phyloP scores from a whole-genome alignment of 169 alveolate species.

The Cryptosporidium parvum region DNA sequence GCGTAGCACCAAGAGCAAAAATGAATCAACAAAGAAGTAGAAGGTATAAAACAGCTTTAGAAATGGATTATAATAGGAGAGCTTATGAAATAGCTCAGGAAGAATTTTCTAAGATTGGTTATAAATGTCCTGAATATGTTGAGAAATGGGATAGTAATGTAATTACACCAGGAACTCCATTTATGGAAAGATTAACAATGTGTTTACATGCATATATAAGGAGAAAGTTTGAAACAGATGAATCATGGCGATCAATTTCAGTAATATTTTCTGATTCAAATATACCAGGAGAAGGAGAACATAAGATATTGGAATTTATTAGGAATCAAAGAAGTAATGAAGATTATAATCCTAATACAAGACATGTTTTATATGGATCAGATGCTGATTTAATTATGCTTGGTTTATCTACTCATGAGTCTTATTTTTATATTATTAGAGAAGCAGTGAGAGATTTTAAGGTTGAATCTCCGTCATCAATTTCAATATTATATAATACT shows the following conservation, averaged over 20 bases:
- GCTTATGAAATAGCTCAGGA: conserved; percentile 82
- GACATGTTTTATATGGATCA: conserved; percentile 98
- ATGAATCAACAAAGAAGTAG: conserved; percentile 99
- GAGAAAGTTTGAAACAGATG: conserved; percentile 90
- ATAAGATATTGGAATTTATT: conserved; percentile 96
- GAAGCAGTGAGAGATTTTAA: conserved; percentile 84
- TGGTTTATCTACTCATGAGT: conserved; percentile 96
- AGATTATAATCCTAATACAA: conserved; percentile 90
- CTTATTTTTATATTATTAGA: conserved; percentile 92
- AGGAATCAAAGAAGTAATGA: conserved; percentile 71
- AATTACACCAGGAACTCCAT: conserved; percentile 99
- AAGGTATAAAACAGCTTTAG: conserved; percentile 91
- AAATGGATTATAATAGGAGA: conserved; percentile 81
- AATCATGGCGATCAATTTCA: conserved; percentile 90
- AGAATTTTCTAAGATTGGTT: conserved; percentile 79
- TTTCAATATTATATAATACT: conserved; percentile 44
- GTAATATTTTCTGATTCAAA: conserved; percentile 96
- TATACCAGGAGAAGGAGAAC: conserved; percentile 99
- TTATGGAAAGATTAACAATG: conserved; percentile 90
- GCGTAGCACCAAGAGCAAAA: conserved; percentile 99
- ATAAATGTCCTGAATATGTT: conserved; percentile 79
- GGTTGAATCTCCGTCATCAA: conserved; percentile 45
- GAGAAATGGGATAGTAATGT: conserved; percentile 95
- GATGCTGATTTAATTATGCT: conserved; percentile 99
- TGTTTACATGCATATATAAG: conserved; percentile 84